These are phyloP conservation scores for Rhizopogon rudus DNA, from an alignment of 768 basidiomycete species.

Conservation along the genomic window DNA sequence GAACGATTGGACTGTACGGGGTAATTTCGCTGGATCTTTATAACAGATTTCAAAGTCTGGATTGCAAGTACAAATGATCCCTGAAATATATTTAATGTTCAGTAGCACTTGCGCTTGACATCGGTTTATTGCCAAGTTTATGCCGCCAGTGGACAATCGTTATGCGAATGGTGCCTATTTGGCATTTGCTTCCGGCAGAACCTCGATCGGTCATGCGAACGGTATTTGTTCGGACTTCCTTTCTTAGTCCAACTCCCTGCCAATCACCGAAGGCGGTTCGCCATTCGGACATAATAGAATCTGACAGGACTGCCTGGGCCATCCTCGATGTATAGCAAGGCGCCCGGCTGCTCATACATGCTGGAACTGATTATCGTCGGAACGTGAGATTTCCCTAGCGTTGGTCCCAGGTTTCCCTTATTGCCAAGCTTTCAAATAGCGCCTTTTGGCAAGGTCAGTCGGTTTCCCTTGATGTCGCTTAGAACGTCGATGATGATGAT, in stretches of 20 bases:
- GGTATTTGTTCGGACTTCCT: slow-evolving; percentile 6
- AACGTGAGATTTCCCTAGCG: background rate
- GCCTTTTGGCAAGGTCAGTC: background rate
- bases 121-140: too few species aligned
- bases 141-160: background rate
- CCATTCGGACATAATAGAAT: background rate
- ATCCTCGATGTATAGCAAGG: background rate
- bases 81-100: background rate
- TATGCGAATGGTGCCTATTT: background rate
- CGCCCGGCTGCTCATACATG: background rate
- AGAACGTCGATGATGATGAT: background rate
- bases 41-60: background rate
- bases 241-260: background rate
- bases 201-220: background rate
- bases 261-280: background rate
- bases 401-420: background rate
- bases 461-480: background rate
- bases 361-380: background rate
- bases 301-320: background rate
- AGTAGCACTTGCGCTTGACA: background rate
- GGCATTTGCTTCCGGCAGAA: background rate
- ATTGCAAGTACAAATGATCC: background rate
- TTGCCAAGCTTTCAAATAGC: background rate
- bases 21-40: background rate
- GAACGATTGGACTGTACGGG: background rate